These are phyloP conservation scores for Termitomyces sp. DNA, from an alignment of 768 basidiomycete species.

Conservation along the genomic window DNA sequence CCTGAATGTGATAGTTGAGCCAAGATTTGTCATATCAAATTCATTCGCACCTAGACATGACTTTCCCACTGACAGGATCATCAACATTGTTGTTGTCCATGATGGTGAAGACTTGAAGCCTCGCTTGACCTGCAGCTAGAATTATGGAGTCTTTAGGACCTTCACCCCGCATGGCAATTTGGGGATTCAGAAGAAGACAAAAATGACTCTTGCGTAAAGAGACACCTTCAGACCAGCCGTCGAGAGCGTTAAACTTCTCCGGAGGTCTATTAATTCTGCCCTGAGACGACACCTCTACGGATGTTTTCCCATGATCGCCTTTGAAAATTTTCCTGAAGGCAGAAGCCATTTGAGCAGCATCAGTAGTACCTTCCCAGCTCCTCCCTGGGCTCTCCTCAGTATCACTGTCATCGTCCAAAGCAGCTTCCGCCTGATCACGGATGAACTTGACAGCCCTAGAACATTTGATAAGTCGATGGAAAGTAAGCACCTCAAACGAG, in stretches of 20 bases:
- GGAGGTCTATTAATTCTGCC: slow-evolving; percentile 21
- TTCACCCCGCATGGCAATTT: slow-evolving; percentile 74
- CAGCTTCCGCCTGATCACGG: slow-evolving; percentile 68
- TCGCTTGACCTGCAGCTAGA: slow-evolving; percentile 77
- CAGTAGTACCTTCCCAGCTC: slow-evolving; percentile 26
- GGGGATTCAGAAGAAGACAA: slow-evolving; percentile 86
- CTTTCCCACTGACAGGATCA: slow-evolving; percentile 79
- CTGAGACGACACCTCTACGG: slow-evolving; percentile 30
- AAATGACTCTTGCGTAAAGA: slow-evolving; percentile 68
- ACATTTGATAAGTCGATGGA: slow-evolving; percentile 7
- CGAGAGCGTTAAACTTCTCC: slow-evolving; percentile 49
- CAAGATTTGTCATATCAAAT: not conserved
- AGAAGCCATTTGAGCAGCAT: slow-evolving; percentile 59
- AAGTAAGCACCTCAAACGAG: slow-evolving; percentile 1
- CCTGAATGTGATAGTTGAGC: slow-evolving; percentile 31
- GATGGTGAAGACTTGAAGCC: slow-evolving; percentile 72
- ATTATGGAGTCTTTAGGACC: slow-evolving; percentile 49
- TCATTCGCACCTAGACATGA: slow-evolving; percentile 72
- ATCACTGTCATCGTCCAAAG: slow-evolving; percentile 24
- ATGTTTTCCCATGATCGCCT: slow-evolving; percentile 45
- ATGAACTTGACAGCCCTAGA: slow-evolving; percentile 81
- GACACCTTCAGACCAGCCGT: slow-evolving; percentile 71
- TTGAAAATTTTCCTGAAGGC: slow-evolving; percentile 62
- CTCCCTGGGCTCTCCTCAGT: slow-evolving; percentile 22
- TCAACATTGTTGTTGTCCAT: slow-evolving; percentile 74